Evolutionary conservation across 1,284 basidiomycete species (phyloP).

Genomic region (Tilletiopsis washingtonensis): DNA sequence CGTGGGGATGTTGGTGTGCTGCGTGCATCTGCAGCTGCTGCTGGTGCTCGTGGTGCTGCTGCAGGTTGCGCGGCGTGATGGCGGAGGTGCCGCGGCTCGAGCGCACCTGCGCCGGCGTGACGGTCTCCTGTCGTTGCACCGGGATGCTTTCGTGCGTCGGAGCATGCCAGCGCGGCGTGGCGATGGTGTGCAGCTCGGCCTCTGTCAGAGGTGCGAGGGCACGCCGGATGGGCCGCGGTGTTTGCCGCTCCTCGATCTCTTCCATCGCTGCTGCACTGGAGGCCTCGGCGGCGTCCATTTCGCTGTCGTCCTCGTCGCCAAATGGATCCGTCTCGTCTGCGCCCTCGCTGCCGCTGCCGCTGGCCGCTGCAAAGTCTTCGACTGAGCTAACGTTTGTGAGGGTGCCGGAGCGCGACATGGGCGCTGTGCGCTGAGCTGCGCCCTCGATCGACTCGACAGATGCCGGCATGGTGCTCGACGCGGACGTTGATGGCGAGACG

Average conservation of each 20-base stretch:
- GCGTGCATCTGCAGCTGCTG: neutral
- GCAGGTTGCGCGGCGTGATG: slow-evolving; percentile 1
- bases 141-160: no score
- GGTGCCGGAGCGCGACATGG: no score
- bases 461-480: no score
- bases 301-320: slow-evolving; percentile 28
- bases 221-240: slow-evolving; percentile 25
- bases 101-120: neutral
- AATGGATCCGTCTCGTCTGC: slow-evolving; percentile 40
- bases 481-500: no score
- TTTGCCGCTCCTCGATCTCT: slow-evolving; percentile 25
- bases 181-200: no score
- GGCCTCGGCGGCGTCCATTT: slow-evolving; percentile 9
- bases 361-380: slow-evolving; percentile 28
- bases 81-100: slow-evolving; percentile 1
- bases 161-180: no score
- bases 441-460: no score
- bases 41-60: slow-evolving; percentile 7
- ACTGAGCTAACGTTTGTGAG: slow-evolving; percentile 19
- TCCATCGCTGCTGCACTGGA: slow-evolving; percentile 1
- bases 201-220: slow-evolving; percentile 22
- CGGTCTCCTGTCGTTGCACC: neutral
- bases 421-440: no score
- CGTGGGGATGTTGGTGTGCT: neutral
- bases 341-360: slow-evolving; percentile 39